A percentile compares a stretch with the other conserved stretches of the same genome.
Conservation (phyloP, 768 basidiomycete genomes). For the Russula ochroleuca region DNA sequence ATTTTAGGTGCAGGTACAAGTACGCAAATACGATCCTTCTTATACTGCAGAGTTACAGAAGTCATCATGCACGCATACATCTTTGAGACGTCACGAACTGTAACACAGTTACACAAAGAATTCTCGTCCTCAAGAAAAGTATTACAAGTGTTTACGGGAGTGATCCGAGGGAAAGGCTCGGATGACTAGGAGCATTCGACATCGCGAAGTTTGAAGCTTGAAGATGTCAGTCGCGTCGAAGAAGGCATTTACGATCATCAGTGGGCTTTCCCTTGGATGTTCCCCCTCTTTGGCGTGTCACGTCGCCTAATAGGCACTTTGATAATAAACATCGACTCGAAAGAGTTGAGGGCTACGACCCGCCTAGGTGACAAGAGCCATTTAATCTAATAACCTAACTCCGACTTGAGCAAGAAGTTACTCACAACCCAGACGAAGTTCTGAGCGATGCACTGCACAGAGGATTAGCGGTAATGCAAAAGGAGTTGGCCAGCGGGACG, state of each 20-base stretch:
- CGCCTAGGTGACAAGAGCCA: no score
- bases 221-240: constrained; percentile 24
- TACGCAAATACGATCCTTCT: no score
- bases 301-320: constrained; percentile 14
- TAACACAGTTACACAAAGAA: no score
- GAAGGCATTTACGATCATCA: constrained; percentile 4
- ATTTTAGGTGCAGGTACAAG: no score
- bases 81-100: no score
- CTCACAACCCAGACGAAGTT: constrained; percentile 23
- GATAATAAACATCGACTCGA: constrained; percentile 23
- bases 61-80: no score
- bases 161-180: constrained; percentile 16
- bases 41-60: no score
- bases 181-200: constrained; percentile 28
- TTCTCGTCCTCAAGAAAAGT: no score
- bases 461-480: neutral
- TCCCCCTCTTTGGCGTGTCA: neutral
- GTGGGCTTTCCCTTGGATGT: constrained; percentile 4
- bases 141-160: no score
- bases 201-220: constrained; percentile 26
- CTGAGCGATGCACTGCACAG: constrained; percentile 11
- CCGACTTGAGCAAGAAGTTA: neutral
- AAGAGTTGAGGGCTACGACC: constrained; percentile 9
- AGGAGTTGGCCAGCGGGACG: neutral
- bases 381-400: neutral